Evolutionary conservation across 2,329 filamentous ascomycete genomes (phyloP).

Genomic region (Cladophialophora chaetospira): DNA sequence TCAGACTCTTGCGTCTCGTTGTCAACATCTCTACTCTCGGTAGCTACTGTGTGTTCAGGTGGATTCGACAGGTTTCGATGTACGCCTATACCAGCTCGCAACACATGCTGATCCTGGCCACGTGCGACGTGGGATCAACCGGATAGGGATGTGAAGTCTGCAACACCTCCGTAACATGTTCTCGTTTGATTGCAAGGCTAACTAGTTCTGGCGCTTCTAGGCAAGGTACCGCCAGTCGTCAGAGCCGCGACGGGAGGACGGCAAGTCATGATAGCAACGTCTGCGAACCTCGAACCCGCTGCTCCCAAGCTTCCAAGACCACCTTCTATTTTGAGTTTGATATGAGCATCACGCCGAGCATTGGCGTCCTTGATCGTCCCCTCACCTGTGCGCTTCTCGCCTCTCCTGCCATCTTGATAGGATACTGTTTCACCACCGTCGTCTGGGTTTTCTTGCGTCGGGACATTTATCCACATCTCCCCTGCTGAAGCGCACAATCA

Average conservation of each 20-base stretch:
- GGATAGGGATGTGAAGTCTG: too few species aligned
- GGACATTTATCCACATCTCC: constrained; percentile 2
- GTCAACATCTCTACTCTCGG: too few species aligned
- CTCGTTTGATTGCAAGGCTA: neutral
- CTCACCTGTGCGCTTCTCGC: neutral
- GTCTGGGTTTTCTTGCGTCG: neutral
- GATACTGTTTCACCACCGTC: constrained; percentile 7
- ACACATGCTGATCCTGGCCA: too few species aligned
- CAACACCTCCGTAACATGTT: too few species aligned
- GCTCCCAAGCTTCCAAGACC: constrained; percentile 1
- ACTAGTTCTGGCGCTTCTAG: neutral
- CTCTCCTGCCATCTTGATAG: constrained; percentile 7
- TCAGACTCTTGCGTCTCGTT: too few species aligned
- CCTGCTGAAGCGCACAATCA: too few species aligned
- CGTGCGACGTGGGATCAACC: too few species aligned
- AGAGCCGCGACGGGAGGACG: neutral
- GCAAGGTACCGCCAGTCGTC: neutral
- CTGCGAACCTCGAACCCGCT: neutral
- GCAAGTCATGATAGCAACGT: too few species aligned
- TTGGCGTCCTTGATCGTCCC: neutral
- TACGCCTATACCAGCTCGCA: too few species aligned
- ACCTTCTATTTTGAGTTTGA: neutral
- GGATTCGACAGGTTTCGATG: too few species aligned
- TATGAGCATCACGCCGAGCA: constrained; percentile 2
- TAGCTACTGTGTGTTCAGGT: too few species aligned